Percentiles rank a stretch among this genome's conserved stretches.
phyloP scores from a whole-genome alignment of 1,139 yeast genomes.

The Hansenula sp. region DNA sequence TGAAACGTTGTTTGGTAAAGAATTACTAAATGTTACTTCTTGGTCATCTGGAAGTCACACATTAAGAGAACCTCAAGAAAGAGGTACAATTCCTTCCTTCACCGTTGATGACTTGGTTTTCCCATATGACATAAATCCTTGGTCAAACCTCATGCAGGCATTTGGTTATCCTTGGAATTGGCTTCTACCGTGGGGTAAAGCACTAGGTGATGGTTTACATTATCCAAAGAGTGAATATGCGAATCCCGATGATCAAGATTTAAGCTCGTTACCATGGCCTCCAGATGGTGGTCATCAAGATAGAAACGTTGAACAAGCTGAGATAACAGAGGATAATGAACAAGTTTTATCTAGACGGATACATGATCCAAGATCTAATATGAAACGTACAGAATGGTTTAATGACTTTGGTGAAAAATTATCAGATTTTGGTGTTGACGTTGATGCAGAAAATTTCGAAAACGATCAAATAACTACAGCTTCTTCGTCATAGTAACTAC shows the following conservation, averaged over 20 bases:
- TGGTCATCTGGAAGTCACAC: constrained; percentile 32
- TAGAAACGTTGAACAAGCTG: constrained; percentile 6
- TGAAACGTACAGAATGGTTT: constrained; percentile 52
- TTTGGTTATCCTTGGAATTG: constrained; percentile 62
- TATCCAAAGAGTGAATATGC: constrained; percentile 50
- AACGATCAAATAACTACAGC: too few species aligned
- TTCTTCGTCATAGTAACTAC: too few species aligned
- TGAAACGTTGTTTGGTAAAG: constrained; percentile 34
- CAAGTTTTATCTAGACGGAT: constrained; percentile 26
- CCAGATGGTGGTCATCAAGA: constrained; percentile 70
- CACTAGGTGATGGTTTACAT: constrained; percentile 47
- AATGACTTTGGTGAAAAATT: constrained; percentile 80
- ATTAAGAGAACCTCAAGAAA: constrained; percentile 14
- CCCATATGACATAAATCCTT: constrained; percentile 75
- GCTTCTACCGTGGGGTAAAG: constrained; percentile 64
- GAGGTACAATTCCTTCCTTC: constrained; percentile 29
- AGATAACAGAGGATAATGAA: constrained; percentile 24
- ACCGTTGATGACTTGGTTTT: constrained; percentile 47
- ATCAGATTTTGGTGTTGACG: constrained; percentile 84
- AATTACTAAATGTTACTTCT: constrained; percentile 42
- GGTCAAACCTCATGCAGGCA: constrained; percentile 44
- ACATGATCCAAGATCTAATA: constrained; percentile 25
- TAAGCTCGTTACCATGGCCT: constrained; percentile 76
- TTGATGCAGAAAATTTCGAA: constrained; percentile 47
- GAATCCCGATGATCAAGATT: constrained; percentile 48